A percentile compares a stretch with the other conserved stretches of the same genome.
Evolutionary conservation across 331 rosid species (phyloP).

Genomic region (Saraca asoca): DNA sequence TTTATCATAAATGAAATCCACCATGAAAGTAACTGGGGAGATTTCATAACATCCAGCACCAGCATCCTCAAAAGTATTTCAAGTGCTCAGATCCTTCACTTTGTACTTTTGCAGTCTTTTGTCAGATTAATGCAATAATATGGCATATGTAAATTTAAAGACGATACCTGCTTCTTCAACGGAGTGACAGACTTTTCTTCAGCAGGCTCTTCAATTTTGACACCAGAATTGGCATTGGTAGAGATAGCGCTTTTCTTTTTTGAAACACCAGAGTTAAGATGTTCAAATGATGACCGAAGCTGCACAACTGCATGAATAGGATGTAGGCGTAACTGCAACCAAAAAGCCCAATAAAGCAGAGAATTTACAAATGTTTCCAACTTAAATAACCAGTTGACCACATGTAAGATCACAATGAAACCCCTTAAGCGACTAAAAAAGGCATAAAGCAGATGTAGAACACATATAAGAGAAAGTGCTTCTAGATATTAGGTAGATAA

Average conservation of each 20-base stretch:
- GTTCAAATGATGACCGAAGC: slow-evolving; percentile 72
- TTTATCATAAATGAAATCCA: not conserved
- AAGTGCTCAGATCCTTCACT: slow-evolving; percentile 2
- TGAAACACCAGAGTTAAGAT: slow-evolving; percentile 59
- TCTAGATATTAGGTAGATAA: slow-evolving; percentile 15
- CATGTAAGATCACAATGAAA: slow-evolving; percentile 24
- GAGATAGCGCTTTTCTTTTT: slow-evolving; percentile 45
- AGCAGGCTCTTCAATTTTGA: slow-evolving; percentile 53
- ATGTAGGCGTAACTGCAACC: slow-evolving; percentile 88
- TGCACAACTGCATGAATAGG: slow-evolving; percentile 75
- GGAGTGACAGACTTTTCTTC: slow-evolving; percentile 51
- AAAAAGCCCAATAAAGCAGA: slow-evolving; percentile 18
- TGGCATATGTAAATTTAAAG: slow-evolving; percentile 7
- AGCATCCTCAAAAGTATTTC: not conserved
- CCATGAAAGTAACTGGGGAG: not conserved
- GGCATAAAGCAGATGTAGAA: slow-evolving; percentile 6
- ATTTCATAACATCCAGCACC: not conserved
- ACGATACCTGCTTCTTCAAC: slow-evolving; percentile 71
- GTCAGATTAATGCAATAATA: slow-evolving; percentile 23
- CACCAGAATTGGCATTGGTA: slow-evolving; percentile 44
- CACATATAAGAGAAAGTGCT: not conserved
- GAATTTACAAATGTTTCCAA: slow-evolving; percentile 19
- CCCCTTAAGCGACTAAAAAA: slow-evolving; percentile 6
- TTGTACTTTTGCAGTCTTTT: slow-evolving; percentile 14
- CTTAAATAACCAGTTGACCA: slow-evolving; percentile 15